phyloP scores from a whole-genome alignment of 805 yeast species.

The Metschnikowia lochheadii region DNA sequence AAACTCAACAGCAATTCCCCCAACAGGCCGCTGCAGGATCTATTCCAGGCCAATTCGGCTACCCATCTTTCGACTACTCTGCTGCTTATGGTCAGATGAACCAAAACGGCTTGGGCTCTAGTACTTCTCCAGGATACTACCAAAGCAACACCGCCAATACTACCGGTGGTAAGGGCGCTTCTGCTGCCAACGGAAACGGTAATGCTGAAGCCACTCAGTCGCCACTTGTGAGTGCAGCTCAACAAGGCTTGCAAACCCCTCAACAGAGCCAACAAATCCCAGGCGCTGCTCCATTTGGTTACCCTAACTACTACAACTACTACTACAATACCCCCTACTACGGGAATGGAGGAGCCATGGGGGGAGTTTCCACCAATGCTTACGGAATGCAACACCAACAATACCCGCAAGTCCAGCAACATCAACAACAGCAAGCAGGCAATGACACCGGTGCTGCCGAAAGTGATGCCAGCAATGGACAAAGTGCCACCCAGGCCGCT shows the following conservation, averaged over 20 bases:
- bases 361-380: conserved; percentile 15
- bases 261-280: conserved; percentile 33
- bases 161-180: conserved; percentile 20
- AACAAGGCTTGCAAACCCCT: conserved; percentile 25
- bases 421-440: conserved; percentile 11
- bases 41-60: conserved; percentile 41
- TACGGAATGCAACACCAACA: conserved; percentile 22
- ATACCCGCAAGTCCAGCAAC: conserved; percentile 19
- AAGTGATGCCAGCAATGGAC: conserved; percentile 12
- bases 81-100: conserved; percentile 29
- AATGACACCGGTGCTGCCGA: conserved; percentile 12
- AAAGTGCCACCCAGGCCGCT: conserved; percentile 11
- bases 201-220: conserved; percentile 28
- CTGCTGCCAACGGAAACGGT: conserved; percentile 19
- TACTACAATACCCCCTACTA: conserved; percentile 41
- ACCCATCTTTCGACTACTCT: conserved; percentile 43
- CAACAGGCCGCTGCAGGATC: conserved; percentile 37
- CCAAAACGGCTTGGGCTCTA: conserved; percentile 16
- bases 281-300: conserved; percentile 36
- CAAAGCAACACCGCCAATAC: conserved; percentile 28
- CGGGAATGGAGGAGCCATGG: conserved; percentile 29
- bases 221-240: conserved; percentile 26
- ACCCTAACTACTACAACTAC: conserved; percentile 40
- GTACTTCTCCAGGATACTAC: conserved; percentile 15
- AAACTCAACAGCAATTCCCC: conserved; percentile 33